Base-by-base conservation (phyloP, 495 filamentous ascomycete species). In the Penicillium malachiteum region DNA sequence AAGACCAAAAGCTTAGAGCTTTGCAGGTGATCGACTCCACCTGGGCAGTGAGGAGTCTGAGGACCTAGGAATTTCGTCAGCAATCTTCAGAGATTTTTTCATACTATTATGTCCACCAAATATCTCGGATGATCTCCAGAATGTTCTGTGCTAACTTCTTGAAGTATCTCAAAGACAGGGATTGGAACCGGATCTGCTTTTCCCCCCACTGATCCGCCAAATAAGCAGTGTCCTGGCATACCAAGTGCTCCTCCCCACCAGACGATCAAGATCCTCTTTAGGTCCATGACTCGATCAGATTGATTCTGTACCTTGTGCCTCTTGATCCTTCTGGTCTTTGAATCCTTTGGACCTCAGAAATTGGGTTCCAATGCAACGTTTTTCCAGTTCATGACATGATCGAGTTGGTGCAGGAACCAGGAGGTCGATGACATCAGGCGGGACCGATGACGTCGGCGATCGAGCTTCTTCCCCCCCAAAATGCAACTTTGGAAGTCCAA, bases 401-500 rank as follows among this genome's bases (percentile, higher is more conserved):
- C 10, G 54, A 61, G 49, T 52, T 37, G 16, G n/a, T 35, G 46
- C 54, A 62, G 49, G 60, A 52, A 61, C 55, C 31, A 13, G 42
- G 41, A 56, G 33, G 42, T 31, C 34, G 12, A 63, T 68, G 65
- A 68, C 63, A 64, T 66, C 65, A 67, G 45, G 34, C 33, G 30
- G 41, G 16, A 33, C n/a, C 56, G 57, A 62, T 68, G 63, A 64
- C 63, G 65, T 68, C 62, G 56, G 58, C 57, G 65, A 67, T 67
- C 55, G 60, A 49, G 41, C 26, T 21, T 37, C 12, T 13, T 13
- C 34, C 35, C 40, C n/a, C 35, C 32, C 34, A 55, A 37, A 54
- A 48, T 48, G 52, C 49, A 50, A 54, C 34, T 37, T 37, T 37
- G 41, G 17, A 13, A 34, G 21, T 26, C 21, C 21, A 26, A 4